Evolutionary conservation across 2,329 filamentous ascomycete genomes (phyloP), one percentile per base, ranked within the genome.

Genomic region (Sarocladium oryzae): DNA sequence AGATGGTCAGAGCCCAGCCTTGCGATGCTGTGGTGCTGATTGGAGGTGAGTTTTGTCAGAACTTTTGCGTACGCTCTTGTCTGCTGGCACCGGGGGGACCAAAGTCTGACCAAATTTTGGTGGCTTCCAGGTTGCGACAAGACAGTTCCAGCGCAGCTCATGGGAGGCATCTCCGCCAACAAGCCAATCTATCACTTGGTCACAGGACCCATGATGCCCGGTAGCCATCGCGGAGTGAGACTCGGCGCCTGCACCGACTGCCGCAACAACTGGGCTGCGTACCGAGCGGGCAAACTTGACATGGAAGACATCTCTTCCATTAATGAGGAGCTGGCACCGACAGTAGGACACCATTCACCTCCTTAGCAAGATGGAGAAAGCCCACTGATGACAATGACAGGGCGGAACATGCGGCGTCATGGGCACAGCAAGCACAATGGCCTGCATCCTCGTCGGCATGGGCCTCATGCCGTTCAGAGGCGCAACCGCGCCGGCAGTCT

Each of bases 341-440:
- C 85, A 0, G 81, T 82, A 61, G 57, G 75, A 30, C 7, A 7
- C 60, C 1, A 8, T 33, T 6, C 16, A 9, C 9, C 11, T 16
- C 4, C 11, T 28, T 3, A 13, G 6, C 4, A 30, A 4, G 30
- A 4, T 28, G 13, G 24, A 28, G 16, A 23, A 40, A 6, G 20
- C 8, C 28, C 15, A 20, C 11, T 38, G 4, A 5, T 20, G 1
- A 11, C 33, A 41, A 8, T 18, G 2, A 36, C 49, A 76, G 73
- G 81, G 82, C 2, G 89, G 89, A 26, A 90, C 88, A 1, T 95
- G 89, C 56, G 89, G 89, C 43, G 89, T 91, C 16, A 95, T 95
- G 89, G 93, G 89, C 56, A 95, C 89, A 0, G 89, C 89, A 6
- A 92, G 89, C 61, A 95, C 89, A 2, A 92, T 95, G 88, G 87